These are phyloP conservation scores for Pleurotus giganteus DNA, from an alignment of 768 basidiomycete species.

Conservation along the genomic window DNA sequence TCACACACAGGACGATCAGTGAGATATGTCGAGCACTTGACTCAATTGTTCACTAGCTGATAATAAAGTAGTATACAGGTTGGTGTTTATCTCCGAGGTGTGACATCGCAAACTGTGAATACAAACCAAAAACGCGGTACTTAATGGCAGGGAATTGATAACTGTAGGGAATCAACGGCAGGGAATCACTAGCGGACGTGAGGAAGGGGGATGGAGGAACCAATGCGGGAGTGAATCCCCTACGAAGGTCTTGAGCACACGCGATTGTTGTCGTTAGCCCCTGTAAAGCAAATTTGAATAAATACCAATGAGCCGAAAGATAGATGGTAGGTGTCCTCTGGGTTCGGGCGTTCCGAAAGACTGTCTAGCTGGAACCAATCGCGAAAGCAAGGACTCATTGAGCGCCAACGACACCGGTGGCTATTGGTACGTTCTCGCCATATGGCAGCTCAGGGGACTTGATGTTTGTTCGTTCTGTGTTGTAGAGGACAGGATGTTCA, in stretches of 20 bases:
- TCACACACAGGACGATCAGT: too few relatives aligned
- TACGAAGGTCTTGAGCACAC: background rate
- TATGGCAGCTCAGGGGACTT: slow-evolving; percentile 62
- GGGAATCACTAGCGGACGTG: background rate
- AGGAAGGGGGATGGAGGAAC: background rate
- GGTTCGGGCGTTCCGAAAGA: background rate
- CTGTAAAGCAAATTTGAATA: slow-evolving; percentile 4
- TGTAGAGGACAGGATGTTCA: slow-evolving; percentile 36
- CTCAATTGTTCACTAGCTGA: too few relatives aligned
- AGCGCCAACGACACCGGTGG: slow-evolving; percentile 31
- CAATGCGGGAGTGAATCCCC: background rate
- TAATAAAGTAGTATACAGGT: slow-evolving; percentile 9
- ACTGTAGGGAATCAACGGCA: background rate
- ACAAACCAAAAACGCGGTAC: slow-evolving; percentile 5
- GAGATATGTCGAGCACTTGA: too few relatives aligned
- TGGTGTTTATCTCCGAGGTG: background rate
- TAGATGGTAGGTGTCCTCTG: background rate
- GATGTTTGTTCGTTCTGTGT: slow-evolving; percentile 44
- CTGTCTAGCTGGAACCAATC: background rate
- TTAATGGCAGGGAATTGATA: background rate
- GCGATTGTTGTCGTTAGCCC: slow-evolving; percentile 1
- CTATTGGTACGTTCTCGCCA: slow-evolving; percentile 57
- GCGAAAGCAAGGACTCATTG: background rate
- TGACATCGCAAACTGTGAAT: background rate
- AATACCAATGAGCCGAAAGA: slow-evolving; percentile 3